Conservation (phyloP, 352 stramenopile genomes). For the Phytophthora lateralis region DNA sequence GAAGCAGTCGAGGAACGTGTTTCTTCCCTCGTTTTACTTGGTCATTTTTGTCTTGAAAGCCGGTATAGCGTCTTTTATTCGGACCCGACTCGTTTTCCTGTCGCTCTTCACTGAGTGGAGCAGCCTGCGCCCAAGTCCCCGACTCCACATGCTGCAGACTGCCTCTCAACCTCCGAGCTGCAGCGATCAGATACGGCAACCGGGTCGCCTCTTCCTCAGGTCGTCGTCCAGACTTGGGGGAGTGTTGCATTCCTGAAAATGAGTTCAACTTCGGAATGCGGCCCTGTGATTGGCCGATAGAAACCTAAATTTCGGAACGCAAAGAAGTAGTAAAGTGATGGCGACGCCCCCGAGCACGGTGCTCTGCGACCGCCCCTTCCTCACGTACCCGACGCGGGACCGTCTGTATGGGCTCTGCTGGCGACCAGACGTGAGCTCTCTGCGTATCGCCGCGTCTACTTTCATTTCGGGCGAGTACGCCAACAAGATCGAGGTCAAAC, state of each 20-base stretch:
- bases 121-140: conserved; percentile 1
- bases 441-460: conserved; percentile 74
- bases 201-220: conserved; percentile 15
- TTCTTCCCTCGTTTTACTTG: conserved; percentile 5
- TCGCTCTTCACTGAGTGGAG: conserved; percentile 17
- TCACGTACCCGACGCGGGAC: conserved; percentile 70
- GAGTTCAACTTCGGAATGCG: conserved; percentile 2
- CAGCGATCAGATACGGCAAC: conserved; percentile 24
- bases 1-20: neutral
- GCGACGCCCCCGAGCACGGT: conserved; percentile 30
- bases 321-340: conserved; percentile 14
- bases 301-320: neutral
- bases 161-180: conserved; percentile 6
- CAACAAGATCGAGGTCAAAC: conserved; percentile 88
- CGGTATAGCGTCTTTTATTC: neutral
- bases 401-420: conserved; percentile 83
- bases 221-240: neutral
- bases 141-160: conserved; percentile 7
- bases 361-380: conserved; percentile 57
- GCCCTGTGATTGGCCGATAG: conserved; percentile 13
- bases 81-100: conserved; percentile 5
- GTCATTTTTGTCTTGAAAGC: neutral
- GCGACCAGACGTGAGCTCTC: conserved; percentile 58
- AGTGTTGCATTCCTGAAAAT: neutral
- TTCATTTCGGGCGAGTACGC: conserved; percentile 87